Evolutionary conservation across 2,329 filamentous ascomycete genomes (phyloP), one percentile per base, ranked within the genome.

Genomic region (Tolypocladium ovalisporum): DNA sequence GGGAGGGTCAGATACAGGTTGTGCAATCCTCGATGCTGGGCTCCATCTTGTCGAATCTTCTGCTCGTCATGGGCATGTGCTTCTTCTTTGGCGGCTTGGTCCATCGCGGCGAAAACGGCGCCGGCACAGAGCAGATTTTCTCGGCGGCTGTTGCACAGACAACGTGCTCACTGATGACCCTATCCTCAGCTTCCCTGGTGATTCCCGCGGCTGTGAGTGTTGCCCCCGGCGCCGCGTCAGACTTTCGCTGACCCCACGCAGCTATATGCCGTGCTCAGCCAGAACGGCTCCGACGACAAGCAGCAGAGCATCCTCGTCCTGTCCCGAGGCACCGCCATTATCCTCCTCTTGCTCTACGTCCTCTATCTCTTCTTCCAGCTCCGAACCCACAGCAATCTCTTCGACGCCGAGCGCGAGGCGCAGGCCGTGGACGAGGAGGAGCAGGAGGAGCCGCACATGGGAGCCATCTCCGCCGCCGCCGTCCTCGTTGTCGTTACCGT

Each of bases 11-110:
- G 74, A 95, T 97, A 68, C 86, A 93, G 66, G 92, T 97, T 62
- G 93, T 97, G n/a, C 94, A 97, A 75, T 88, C 93, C 24, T 96
- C 90, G 62, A 97, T 97, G 92, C 85, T 97, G 37, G 93, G 94
- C 53, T 95, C 89, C 67, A 96, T 97, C 65, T 79, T 97, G 42
- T 97, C 93, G 62, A 97, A 97, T 73, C 86, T 97, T 62, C 81
- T 97, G 9, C 83, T 97, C 27, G 93, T 91, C 52, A 81, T 91
- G 68, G 87, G 88, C 65, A 89, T 89, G 79, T 90, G 87, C 72
- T 90, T 90, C 75, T 77, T 91, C 62, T 81, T 88, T 57, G 89
- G 89, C 57, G 89, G 89, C 36, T 75, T 90, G 59, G 78, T 79
- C 61, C 84, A 85, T 73, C 76, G 75, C 57, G 77, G 80, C 60